A percentile compares a stretch with the other conserved stretches of the same genome.
phyloP scores from a whole-genome alignment of 495 filamentous ascomycete genomes.

The Podospora fimiseda region DNA sequence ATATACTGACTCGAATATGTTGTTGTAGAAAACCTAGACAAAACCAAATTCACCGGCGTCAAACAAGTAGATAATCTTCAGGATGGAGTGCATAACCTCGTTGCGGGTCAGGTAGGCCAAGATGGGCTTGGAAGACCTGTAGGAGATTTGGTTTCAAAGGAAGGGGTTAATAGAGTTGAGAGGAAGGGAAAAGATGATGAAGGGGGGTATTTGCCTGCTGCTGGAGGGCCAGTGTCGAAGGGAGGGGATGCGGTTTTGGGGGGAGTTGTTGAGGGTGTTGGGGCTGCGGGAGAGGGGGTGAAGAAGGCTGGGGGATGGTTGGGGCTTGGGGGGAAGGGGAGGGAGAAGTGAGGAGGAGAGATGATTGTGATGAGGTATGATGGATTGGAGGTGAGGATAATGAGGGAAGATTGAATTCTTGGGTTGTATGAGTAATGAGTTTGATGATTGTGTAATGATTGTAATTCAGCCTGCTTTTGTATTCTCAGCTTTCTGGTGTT shows the following conservation, averaged over 20 bases:
- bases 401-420: no score
- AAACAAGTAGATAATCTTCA: conserved; percentile 57
- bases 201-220: conserved; percentile 40
- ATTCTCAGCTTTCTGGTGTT: no score
- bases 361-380: no score
- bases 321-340: no score
- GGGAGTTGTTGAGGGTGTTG: neutral
- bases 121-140: conserved; percentile 55
- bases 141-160: conserved; percentile 53
- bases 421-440: no score
- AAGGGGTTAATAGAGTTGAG: conserved; percentile 60
- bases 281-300: neutral
- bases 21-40: conserved; percentile 57
- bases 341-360: no score
- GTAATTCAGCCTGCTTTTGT: no score
- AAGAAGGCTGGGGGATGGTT: conserved; percentile 2
- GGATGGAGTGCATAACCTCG: conserved; percentile 53
- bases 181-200: conserved; percentile 54
- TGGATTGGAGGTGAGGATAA: no score
- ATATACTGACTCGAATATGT: no score
- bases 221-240: neutral
- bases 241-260: neutral
- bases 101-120: conserved; percentile 55
- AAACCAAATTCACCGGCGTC: conserved; percentile 59
- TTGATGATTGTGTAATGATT: no score